These are phyloP conservation scores for Artomyces pyxidatus DNA, from an alignment of 768 basidiomycete genomes.

Conservation along the genomic window DNA sequence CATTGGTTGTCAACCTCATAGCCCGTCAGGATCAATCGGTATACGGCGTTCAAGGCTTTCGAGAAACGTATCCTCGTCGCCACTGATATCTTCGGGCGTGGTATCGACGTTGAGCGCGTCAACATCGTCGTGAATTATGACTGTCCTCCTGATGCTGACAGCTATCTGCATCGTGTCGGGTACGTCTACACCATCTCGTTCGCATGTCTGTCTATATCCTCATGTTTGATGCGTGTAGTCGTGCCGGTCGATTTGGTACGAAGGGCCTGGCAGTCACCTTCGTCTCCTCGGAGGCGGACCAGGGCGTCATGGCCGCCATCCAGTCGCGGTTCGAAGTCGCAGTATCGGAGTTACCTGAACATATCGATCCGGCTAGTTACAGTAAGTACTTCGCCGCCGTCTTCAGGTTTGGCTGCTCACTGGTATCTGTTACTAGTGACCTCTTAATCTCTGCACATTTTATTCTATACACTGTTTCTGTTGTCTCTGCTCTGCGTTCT, in stretches of 20 bases:
- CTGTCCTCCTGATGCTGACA: constrained; percentile 93
- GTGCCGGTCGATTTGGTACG: constrained; percentile 98
- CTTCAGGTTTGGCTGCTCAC: not conserved
- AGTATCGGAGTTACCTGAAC: constrained; percentile 89
- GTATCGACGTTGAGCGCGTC: constrained; percentile 98
- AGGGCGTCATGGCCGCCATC: constrained; percentile 90
- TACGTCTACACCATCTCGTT: constrained; percentile 26
- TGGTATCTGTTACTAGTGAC: not conserved
- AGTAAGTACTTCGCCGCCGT: constrained; percentile 53
- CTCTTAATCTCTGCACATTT: constrained; percentile 16
- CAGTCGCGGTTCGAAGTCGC: constrained; percentile 97
- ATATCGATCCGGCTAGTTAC: constrained; percentile 91
- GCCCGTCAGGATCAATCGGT: constrained; percentile 74
- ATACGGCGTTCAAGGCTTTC: constrained; percentile 97
- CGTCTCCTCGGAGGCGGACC: constrained; percentile 85
- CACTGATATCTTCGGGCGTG: constrained; percentile 98
- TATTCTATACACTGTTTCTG: not conserved
- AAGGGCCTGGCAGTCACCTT: constrained; percentile 99
- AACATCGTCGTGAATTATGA: constrained; percentile 99
- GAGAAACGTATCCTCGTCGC: constrained; percentile 99
- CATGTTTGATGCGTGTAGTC: constrained; percentile 36
- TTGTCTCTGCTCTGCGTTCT: too few relatives aligned
- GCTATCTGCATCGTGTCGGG: constrained; percentile 98
- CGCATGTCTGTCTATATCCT: not conserved
- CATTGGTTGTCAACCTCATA: constrained; percentile 4